These are phyloP conservation scores for Lentinula raphanica DNA, from an alignment of 768 basidiomycete genomes.

Conservation along the genomic window DNA sequence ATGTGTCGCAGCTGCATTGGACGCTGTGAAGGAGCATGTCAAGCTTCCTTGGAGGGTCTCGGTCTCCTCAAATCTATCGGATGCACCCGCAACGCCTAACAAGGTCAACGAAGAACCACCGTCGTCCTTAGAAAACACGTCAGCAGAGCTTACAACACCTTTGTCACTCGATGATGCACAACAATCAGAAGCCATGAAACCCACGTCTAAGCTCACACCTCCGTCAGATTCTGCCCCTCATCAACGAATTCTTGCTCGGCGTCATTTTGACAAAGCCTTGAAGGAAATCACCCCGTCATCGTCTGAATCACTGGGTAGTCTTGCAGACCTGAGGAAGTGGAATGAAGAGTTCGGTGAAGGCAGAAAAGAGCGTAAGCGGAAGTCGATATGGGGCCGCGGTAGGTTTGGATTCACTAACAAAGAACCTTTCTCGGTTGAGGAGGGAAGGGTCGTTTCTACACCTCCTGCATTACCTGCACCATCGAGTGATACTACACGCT, in stretches of 20 bases:
- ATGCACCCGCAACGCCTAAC: neutral
- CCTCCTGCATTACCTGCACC: neutral
- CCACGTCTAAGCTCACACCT: neutral
- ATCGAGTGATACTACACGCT: slow-evolving; percentile 2
- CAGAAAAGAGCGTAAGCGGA: slow-evolving; percentile 53
- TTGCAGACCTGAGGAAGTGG: slow-evolving; percentile 78
- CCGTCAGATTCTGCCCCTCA: neutral
- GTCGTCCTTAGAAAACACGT: neutral
- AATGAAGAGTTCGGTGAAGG: slow-evolving; percentile 95
- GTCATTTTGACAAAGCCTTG: slow-evolving; percentile 80
- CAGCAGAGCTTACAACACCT: neutral
- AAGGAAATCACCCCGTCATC: slow-evolving; percentile 88
- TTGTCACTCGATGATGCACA: neutral
- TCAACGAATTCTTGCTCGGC: slow-evolving; percentile 17
- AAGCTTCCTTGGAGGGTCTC: slow-evolving; percentile 67
- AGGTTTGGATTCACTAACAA: slow-evolving; percentile 78
- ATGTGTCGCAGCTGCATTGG: slow-evolving; percentile 88
- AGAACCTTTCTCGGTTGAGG: slow-evolving; percentile 28
- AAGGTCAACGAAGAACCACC: neutral
- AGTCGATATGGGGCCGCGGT: slow-evolving; percentile 82
- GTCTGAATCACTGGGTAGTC: slow-evolving; percentile 74
- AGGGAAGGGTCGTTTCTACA: slow-evolving; percentile 36
- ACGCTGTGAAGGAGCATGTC: slow-evolving; percentile 83
- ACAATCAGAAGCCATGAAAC: neutral
- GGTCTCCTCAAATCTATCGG: slow-evolving; percentile 3